Evolutionary conservation across 2,329 filamentous ascomycete species (phyloP).

Genomic region (Colletotrichum navitas): DNA sequence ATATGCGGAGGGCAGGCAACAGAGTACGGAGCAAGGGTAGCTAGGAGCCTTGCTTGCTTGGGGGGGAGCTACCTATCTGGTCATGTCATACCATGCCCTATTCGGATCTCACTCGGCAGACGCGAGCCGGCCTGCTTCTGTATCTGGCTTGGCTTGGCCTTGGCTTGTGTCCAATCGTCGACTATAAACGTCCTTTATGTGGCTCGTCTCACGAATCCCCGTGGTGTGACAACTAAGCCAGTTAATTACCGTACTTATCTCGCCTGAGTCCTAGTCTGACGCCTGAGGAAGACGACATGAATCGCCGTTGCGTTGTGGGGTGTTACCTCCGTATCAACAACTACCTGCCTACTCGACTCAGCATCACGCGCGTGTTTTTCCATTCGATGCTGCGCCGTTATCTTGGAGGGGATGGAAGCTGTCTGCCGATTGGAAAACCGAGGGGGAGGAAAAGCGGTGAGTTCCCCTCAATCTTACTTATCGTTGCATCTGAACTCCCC

Average conservation of each 20-base stretch:
- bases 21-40: too few species aligned
- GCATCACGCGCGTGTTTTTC: not conserved
- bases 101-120: not conserved
- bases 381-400: not conserved
- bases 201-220: constrained; percentile 13
- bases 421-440: not conserved
- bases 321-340: not conserved
- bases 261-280: not conserved
- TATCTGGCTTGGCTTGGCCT: not conserved
- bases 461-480: not conserved
- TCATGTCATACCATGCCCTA: not conserved
- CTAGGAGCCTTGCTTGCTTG: too few species aligned
- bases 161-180: not conserved
- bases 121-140: not conserved
- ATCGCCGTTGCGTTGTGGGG: not conserved
- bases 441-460: not conserved
- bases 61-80: not conserved
- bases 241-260: not conserved
- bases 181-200: not conserved
- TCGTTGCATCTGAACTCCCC: not conserved
- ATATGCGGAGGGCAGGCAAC: not conserved
- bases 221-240: constrained; percentile 7
- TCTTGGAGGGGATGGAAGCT: not conserved
- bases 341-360: not conserved
- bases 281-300: not conserved